Evolutionary conservation across 495 filamentous ascomycete genomes (phyloP), one percentile per base, ranked within the genome.

Genomic region (Sordaria brevicollis): DNA sequence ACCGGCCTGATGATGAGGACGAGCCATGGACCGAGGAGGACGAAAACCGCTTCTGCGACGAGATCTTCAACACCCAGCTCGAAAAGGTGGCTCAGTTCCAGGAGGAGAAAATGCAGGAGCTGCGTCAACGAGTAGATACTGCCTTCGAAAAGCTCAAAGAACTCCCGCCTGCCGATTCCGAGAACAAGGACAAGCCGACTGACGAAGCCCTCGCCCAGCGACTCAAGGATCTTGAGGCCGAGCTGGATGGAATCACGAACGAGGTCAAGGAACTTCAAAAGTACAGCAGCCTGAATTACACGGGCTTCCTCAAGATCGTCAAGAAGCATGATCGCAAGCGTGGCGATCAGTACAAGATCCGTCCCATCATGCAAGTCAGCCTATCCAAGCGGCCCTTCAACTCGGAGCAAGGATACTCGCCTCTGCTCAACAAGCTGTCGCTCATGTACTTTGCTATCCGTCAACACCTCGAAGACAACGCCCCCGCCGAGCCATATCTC

Each of bases 311-410:
- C 73, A 99, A 99, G 83, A 96, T 96, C 33, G 93, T 91, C 31
- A 99, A 99, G 87, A 99, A 99, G 79, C 95, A 99, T 81, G 95
- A 99, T 76, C 90, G 95, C 65, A 94, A 92, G 79, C 89, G 93
- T 65, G 93, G 87, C 79, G 76, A 86, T 72, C 82, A 78, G 49
- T 97, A 97, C 80, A 92, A 90, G 75, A 92, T 99, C 67, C 88
- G 92, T 69, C 93, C 95, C 25, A 86, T 98, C 81, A 85, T 97
- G 76, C 91, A 97, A 77, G 90, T 97, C 70, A 91, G 92, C 71
- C 79, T 99, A 77, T 88, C 92, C 36, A 89, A 93, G 65, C 83
- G 93, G 69, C 93, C 94, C 17, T 96, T 99, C 84, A 97, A 98
- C 80, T 93, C 92, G 68, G 95, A 99, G 79, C 80, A 83, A 70